Conservation (phyloP, 306 rosid genomes). For the Ceratonia siliqua region DNA sequence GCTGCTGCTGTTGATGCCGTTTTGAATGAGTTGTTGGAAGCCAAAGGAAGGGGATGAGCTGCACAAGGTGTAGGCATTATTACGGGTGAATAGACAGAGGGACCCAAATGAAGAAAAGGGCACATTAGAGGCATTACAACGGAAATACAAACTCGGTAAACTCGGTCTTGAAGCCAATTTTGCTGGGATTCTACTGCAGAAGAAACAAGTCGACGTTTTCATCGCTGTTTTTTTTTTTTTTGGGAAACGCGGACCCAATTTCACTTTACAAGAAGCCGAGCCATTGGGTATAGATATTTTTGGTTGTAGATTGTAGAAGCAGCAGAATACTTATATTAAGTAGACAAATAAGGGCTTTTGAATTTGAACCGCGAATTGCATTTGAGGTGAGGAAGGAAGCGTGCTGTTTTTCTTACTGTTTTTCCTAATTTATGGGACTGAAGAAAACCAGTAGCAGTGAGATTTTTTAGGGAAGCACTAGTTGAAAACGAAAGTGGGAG, state of each 20-base stretch:
- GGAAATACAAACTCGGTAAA: slow-evolving; percentile 16
- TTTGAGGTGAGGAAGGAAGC: slow-evolving; percentile 46
- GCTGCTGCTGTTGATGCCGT: slow-evolving; percentile 16
- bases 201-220: slow-evolving; percentile 44
- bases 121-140: slow-evolving; percentile 17
- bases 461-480: background rate
- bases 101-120: slow-evolving; percentile 30
- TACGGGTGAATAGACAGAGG: slow-evolving; percentile 25
- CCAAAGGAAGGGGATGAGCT: slow-evolving; percentile 24
- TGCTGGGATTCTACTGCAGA: slow-evolving; percentile 40
- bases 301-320: background rate
- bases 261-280: background rate
- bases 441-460: background rate
- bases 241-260: background rate
- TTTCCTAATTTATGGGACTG: slow-evolving; percentile 1
- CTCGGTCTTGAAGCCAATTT: slow-evolving; percentile 5
- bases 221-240: background rate
- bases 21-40: slow-evolving; percentile 34
- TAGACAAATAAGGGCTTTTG: slow-evolving; percentile 23
- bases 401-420: background rate
- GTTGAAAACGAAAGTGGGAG: slow-evolving; percentile 29
- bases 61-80: slow-evolving; percentile 19
- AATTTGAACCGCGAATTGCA: slow-evolving; percentile 43
- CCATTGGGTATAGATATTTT: background rate
- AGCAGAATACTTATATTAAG: background rate